Evolutionary conservation across 2,329 filamentous ascomycete genomes (phyloP).

Genomic region (Fusarium armeniacum): DNA sequence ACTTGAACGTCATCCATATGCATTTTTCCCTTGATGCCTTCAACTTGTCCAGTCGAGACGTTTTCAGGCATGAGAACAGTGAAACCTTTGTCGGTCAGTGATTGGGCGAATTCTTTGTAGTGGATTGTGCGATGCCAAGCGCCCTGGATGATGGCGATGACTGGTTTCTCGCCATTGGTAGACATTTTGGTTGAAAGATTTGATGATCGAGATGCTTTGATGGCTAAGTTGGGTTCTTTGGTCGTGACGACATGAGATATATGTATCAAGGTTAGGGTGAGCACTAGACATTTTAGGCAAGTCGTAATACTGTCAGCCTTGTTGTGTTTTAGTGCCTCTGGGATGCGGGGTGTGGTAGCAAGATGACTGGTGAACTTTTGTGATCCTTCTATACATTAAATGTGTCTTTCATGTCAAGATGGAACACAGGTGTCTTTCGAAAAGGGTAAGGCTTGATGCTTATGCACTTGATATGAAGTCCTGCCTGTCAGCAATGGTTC

Average conservation of each 20-base stretch:
- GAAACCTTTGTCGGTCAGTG: constrained; percentile 5
- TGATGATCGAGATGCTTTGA: neutral
- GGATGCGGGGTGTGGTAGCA: neutral
- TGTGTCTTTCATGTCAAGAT: neutral
- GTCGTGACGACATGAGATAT: neutral
- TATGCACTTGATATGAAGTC: neutral
- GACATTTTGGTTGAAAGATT: neutral
- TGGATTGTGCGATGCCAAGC: constrained; percentile 29
- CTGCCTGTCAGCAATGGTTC: constrained; percentile 1
- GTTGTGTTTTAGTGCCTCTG: neutral
- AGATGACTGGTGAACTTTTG: neutral
- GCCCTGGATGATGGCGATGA: constrained; percentile 21
- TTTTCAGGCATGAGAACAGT: constrained; percentile 9
- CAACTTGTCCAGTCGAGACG: neutral
- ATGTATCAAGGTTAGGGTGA: neutral
- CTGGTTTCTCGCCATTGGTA: neutral
- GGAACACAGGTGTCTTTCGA: neutral
- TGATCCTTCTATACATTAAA: neutral
- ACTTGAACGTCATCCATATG: constrained; percentile 15
- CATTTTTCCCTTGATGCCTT: constrained; percentile 9
- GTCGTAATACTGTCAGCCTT: neutral
- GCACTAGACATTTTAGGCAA: neutral
- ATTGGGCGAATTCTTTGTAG: constrained; percentile 11
- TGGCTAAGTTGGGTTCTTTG: no score
- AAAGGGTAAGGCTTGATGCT: neutral